Evolutionary conservation across 257 asterid species (phyloP), one percentile per base, ranked within the genome.

Genomic region (Osmanthus fragrans): DNA sequence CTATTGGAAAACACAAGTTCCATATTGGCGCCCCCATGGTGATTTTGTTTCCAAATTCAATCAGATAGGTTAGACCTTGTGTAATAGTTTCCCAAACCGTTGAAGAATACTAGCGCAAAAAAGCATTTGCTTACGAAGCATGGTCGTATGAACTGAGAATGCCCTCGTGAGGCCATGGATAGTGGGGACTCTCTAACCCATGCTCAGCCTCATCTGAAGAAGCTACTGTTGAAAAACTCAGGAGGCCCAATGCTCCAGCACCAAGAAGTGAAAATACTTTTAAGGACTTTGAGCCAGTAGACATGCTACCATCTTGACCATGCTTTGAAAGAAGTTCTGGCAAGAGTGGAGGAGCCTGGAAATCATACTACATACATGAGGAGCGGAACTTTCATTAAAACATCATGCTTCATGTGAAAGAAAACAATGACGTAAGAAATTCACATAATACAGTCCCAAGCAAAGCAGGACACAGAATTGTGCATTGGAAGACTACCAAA

Each of bases 141-240:
- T 87, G 96, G 78, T 90, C 93, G 51, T 88, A 90, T 29, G 93
- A 88, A 86, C 87, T 84, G 40, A 90, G 88, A 73, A 88, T 88
- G 86, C 96, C 93, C 68, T 82, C 79, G 82, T 90, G 91, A 37
- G 92, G 93, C 93, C 96, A 87, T 47, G 96, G 93, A 86, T 90
- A 90, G 81, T 68, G 83, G 12, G 96, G 90, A 71, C 76, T 49
- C 77, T 87, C 90, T 73, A 90, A 76, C 1, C 93, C 96, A 45
- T 90, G 92, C 83, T 90, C 96, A 13, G 89, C 93, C 83, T 90
- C 96, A 51, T 90, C 96, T 36, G 87, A 72, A 77, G 79, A 88
- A 2, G 93, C 84, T 56, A 90, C 69, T 45, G 92, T 75, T 33
- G 89, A 86, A 80, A 70, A 86, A 54, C 90, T 82, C 75, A 89